Base-by-base conservation (phyloP, 2,329 filamentous ascomycete species). In the Aureobasidium musti region DNA sequence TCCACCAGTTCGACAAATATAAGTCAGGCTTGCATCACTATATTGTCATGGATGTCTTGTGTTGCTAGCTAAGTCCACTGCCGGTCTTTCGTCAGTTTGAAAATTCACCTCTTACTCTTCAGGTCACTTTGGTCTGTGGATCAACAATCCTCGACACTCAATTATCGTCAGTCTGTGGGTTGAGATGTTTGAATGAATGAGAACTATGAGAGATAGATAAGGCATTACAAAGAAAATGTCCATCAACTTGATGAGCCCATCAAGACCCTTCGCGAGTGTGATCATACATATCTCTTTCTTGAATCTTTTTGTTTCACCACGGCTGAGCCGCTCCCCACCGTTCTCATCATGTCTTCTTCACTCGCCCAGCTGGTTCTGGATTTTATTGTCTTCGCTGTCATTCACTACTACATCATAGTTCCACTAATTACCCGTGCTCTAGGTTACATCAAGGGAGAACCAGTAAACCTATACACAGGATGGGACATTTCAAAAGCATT, bases 361-460 rank as follows among this genome's bases (percentile, higher is more conserved):
- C 7, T 39, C n/a, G 13, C 14, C 53, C 53, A 56, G 53, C 53
- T 56, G 53, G 53, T 41, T 56, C 53, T 56, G 53, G 35, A 41
- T 8, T 26, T 56, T 10, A 14, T 39, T 13, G 2, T 28, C 10
- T 56, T 41, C 21, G 35, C 13, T 23, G 17, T 56, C 5, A 41
- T 39, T 28, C 35, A 56, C 23, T 56, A 26, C n/a, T 39, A 19
- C 10, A n/a, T 56, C 21, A 23, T 56, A 3, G 41, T 39, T 6
- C 35, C 53, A 10, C 53, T 56, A 56, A 56, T 56, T 4, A 39
- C 4, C 7, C 21, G 13, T 28, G 33, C 10, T 19, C 6, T 56
- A 41, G 53, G 3, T 39, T 39, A 39, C 21, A 41, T 39, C 13
- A 39, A 39, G 21, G 23, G 53, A 26, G 33, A 56, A 8, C 2